phyloP scores from a whole-genome alignment of 164 flowering plant species.

The Umbellularia californica region DNA sequence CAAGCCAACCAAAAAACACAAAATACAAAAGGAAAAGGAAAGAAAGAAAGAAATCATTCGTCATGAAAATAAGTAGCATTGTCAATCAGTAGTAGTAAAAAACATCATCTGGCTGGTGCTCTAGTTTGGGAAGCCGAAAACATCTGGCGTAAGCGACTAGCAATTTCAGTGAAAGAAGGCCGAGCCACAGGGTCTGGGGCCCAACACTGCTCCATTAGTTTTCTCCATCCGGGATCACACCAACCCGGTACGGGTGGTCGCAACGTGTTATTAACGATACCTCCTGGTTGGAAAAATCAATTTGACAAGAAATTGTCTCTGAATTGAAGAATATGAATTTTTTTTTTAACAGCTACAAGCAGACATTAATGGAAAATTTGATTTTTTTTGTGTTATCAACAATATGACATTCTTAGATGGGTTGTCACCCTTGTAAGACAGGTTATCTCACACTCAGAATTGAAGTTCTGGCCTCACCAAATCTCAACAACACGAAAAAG shows the following conservation, averaged over 20 bases:
- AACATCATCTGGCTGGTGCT: constrained; percentile 13
- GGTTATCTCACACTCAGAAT: neutral
- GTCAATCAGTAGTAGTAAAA: neutral
- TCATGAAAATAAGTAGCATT: neutral
- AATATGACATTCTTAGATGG: neutral
- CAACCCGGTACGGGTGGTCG: constrained; percentile 63
- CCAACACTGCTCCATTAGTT: constrained; percentile 82
- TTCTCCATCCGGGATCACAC: constrained; percentile 73
- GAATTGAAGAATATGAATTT: neutral
- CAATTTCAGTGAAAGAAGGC: constrained; percentile 73
- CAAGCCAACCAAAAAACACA: too few relatives aligned
- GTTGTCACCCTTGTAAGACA: neutral
- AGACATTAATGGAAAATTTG: too few relatives aligned
- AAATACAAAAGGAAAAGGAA: too few relatives aligned
- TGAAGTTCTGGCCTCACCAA: neutral
- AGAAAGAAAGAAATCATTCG: neutral
- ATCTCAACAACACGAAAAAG: neutral
- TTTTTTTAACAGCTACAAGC: neutral
- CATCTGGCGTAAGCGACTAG: constrained; percentile 54
- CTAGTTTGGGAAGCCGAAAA: constrained; percentile 36
- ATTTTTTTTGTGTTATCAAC: neutral
- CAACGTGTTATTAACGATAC: constrained; percentile 69
- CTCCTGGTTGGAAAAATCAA: constrained; percentile 35
- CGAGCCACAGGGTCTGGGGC: constrained; percentile 64
- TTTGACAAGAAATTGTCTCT: neutral